A percentile compares a stretch with the other conserved stretches of the same genome.
Evolutionary conservation across 2,329 filamentous ascomycete genomes (phyloP).

Genomic region (Aspergillus ochraceus): DNA sequence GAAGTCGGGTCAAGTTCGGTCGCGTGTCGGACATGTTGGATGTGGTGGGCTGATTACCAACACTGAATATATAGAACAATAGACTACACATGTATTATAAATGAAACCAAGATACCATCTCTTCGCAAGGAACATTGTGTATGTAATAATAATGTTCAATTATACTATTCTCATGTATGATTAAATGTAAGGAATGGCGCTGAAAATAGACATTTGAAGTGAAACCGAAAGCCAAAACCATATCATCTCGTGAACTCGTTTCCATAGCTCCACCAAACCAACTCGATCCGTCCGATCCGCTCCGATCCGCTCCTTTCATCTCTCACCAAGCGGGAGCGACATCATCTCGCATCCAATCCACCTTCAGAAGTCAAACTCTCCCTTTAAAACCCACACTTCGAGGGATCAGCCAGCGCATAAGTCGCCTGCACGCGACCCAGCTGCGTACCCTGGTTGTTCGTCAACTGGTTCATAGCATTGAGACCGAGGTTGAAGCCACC

Average conservation of each 20-base stretch:
- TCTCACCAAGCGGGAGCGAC: not conserved
- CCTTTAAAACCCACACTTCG: slow-evolving; percentile 9
- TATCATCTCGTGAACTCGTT: not conserved
- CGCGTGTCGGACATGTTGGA: slow-evolving; percentile 60
- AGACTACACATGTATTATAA: not conserved
- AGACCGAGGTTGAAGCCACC: slow-evolving; percentile 53
- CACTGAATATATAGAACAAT: not conserved
- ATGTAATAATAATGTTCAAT: not conserved
- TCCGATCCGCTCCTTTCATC: not conserved
- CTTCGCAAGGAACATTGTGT: not conserved
- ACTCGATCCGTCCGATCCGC: too few relatives aligned
- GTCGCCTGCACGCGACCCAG: slow-evolving; percentile 44
- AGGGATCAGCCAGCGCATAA: slow-evolving; percentile 25
- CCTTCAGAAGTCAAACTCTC: too few relatives aligned
- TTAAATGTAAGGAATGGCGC: not conserved
- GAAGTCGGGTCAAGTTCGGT: slow-evolving; percentile 70
- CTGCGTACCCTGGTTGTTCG: slow-evolving; percentile 44
- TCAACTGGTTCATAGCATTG: slow-evolving; percentile 51
- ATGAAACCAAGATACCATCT: not conserved
- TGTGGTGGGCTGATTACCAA: slow-evolving; percentile 29
- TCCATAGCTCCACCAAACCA: too few relatives aligned
- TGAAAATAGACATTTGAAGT: not conserved
- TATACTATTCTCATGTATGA: not conserved
- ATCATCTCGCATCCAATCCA: too few relatives aligned
- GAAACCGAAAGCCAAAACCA: not conserved